Evolutionary conservation across 441 rosid species (phyloP).

Genomic region (Mallotus repandus): DNA sequence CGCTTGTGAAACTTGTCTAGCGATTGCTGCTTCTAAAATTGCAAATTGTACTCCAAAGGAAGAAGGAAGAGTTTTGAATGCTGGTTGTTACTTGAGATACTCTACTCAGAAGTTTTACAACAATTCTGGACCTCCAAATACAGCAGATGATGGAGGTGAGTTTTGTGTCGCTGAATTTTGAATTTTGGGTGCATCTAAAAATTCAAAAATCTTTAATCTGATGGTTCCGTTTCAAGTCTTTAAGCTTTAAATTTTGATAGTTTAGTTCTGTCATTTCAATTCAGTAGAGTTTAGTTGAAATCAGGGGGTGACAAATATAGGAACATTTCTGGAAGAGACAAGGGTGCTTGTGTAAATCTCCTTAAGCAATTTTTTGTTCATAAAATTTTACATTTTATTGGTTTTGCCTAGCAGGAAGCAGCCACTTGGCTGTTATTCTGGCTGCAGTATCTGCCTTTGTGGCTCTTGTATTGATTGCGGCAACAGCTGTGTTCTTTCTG

Average conservation of each 20-base stretch:
- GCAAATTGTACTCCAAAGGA: constrained; percentile 49
- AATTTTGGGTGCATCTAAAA: background rate
- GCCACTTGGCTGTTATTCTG: constrained; percentile 44
- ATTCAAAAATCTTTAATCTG: background rate
- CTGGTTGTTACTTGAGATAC: constrained; percentile 79
- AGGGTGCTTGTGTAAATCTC: background rate
- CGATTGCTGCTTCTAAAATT: constrained; percentile 42
- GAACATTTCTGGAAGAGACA: background rate
- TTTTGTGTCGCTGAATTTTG: constrained; percentile 12
- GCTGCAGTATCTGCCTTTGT: constrained; percentile 43
- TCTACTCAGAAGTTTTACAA: constrained; percentile 62
- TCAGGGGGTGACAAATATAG: background rate
- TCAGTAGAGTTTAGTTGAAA: background rate
- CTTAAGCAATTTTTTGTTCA: background rate
- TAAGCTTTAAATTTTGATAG: background rate
- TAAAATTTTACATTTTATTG: background rate
- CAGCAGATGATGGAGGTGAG: constrained; percentile 36
- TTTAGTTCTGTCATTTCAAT: background rate
- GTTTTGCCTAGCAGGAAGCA: constrained; percentile 38
- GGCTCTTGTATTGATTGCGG: constrained; percentile 48
- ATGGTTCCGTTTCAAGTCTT: too few relatives aligned
- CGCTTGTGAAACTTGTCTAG: constrained; percentile 58
- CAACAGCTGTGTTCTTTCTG: constrained; percentile 35
- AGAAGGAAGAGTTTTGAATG: constrained; percentile 72
- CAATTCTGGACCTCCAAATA: constrained; percentile 38